Base-by-base conservation (phyloP, 2,329 filamentous ascomycete genomes). In the Pseudogymnoascus sp. region DNA sequence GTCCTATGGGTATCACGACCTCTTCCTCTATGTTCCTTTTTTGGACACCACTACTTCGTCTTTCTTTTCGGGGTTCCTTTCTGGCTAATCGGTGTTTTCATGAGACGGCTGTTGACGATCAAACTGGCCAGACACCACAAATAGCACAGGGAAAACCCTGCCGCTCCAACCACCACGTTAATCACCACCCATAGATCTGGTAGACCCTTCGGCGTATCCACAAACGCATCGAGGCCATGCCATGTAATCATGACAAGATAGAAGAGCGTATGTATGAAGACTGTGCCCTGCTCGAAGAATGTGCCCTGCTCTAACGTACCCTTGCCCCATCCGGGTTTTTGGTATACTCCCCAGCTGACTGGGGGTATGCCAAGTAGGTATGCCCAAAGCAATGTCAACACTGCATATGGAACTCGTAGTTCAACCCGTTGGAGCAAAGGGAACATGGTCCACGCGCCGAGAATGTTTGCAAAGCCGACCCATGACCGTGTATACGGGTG, bases 131-230 rank as follows among this genome's bases (percentile, higher is more conserved):
- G 76, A 75, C 93, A 97, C 95, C 95, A 99, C 7, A 95, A 72
- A 74, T 97, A 97, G 75, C 92, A 96, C 35, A 96, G 77, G 0
- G 84, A 84, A 74, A 97, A 99, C 0, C 91, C 95, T 3, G 84
- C 87, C 21, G 90, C 90, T 7, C 95, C 95, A 21, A 97, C 77
- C 17, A 91, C 86, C 8, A 95, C 92, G 71, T 99, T 99, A 11
- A 87, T 83, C 2, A 99, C 93, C 2, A 96, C 87, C 93, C 93
- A 99, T 1, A 99, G 78, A 77, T 99, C 95, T 0, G 95, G 95
- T 76, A 96, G 97, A 64, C 83, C 81, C 0, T 78, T 69, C 4
- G 93, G 93, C 13, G 93, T 87, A 9, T 75, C 66, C 0, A 92
- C 76, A 65, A 86, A 86, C 1, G 83, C 82, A 69, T 96, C 91